phyloP scores from a whole-genome alignment of 1,284 basidiomycete species.

The Exobasidium cylindrosporum region DNA sequence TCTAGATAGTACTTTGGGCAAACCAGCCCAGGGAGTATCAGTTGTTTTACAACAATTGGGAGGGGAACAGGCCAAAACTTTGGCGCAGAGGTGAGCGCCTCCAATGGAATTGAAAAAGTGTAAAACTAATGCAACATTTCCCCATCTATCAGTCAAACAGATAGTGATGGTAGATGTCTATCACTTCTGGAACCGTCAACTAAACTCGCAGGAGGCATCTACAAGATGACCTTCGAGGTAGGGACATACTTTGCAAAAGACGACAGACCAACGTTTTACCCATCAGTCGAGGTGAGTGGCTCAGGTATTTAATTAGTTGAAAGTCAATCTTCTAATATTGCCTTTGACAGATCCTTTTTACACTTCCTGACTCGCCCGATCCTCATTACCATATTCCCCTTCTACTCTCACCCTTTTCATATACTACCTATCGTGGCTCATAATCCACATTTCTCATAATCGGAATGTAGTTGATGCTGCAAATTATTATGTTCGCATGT shows the following conservation, averaged over 20 bases:
- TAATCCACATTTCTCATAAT: constrained; percentile 10
- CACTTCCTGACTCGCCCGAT: constrained; percentile 30
- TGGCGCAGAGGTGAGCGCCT: constrained; percentile 1
- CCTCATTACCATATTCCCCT: constrained; percentile 84
- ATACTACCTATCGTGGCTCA: constrained; percentile 80
- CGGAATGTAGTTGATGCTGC: not conserved
- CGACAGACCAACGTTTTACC: constrained; percentile 73
- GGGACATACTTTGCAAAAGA: constrained; percentile 73
- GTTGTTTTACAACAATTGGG: constrained; percentile 60
- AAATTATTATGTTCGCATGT: no score
- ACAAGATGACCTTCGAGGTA: constrained; percentile 81
- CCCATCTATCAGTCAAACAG: constrained; percentile 3
- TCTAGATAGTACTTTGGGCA: constrained; percentile 77
- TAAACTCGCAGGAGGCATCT: constrained; percentile 61
- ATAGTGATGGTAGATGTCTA: constrained; percentile 71
- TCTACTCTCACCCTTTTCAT: constrained; percentile 84
- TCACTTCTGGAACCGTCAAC: constrained; percentile 63
- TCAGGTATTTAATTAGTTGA: constrained; percentile 64
- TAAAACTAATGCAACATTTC: not conserved
- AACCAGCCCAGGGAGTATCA: constrained; percentile 69
- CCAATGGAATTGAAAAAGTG: not conserved
- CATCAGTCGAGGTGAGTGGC: constrained; percentile 75
- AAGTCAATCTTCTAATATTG: not conserved
- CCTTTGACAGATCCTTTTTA: constrained; percentile 37
- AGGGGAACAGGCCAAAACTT: not conserved